phyloP scores from a whole-genome alignment of 768 basidiomycete genomes.

The Leccinum boreale region DNA sequence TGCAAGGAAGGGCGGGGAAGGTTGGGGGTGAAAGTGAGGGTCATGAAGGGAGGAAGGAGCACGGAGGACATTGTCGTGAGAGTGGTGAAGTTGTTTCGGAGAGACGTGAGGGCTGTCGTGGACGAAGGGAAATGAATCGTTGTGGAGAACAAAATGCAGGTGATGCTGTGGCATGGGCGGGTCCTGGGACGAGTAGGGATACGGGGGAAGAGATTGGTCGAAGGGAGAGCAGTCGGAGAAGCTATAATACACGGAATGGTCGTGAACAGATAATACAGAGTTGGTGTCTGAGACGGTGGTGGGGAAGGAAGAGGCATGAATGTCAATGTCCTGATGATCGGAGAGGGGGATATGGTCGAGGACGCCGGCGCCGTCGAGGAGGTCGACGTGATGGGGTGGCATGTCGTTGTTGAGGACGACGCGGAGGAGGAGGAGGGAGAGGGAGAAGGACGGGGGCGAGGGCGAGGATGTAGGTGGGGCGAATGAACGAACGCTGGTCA shows the following conservation, averaged over 20 bases:
- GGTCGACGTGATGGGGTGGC: slow-evolving; percentile 17
- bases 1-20: slow-evolving; percentile 22
- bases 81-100: slow-evolving; percentile 27
- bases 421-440: neutral
- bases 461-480: slow-evolving; percentile 9
- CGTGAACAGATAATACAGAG: slow-evolving; percentile 35
- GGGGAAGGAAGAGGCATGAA: slow-evolving; percentile 26
- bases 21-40: slow-evolving; percentile 25
- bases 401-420: slow-evolving; percentile 14
- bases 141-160: slow-evolving; percentile 25
- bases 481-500: slow-evolving; percentile 22
- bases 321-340: slow-evolving; percentile 34
- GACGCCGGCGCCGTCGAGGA: slow-evolving; percentile 19
- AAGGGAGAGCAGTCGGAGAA: slow-evolving; percentile 26
- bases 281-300: slow-evolving; percentile 15
- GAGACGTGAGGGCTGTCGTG: slow-evolving; percentile 24
- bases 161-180: slow-evolving; percentile 26
- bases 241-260: slow-evolving; percentile 32
- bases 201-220: slow-evolving; percentile 18
- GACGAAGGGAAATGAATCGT: slow-evolving; percentile 15
- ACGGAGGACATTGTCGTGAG: slow-evolving; percentile 22
- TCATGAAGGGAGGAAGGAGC: slow-evolving; percentile 24
- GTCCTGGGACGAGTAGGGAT: slow-evolving; percentile 28
- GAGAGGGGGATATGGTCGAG: slow-evolving; percentile 18
- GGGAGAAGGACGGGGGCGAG: slow-evolving; percentile 16